Evolutionary conservation across 257 asterid genomes (phyloP), one percentile per base, ranked within the genome.

Genomic region (Gentiana straminea): DNA sequence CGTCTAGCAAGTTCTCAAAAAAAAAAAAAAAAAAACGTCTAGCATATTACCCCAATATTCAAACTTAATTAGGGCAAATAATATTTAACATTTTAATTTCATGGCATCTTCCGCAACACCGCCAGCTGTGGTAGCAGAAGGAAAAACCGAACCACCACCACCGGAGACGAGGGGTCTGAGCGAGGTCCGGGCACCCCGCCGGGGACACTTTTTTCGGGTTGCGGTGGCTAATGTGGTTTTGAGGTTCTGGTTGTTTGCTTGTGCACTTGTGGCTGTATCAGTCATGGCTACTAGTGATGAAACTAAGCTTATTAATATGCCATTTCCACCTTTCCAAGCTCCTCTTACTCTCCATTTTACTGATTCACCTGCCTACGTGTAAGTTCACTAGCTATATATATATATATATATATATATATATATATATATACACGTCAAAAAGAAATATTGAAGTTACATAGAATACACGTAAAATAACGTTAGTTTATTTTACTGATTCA

Each of bases 351-450:
- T 96, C 2, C 74, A 84, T 59, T 90, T 84, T 69, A 67, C 6
- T 15, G 54, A 84, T 1, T 86, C 94, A 3, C 94, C 97, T 2
- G 94, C 97, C 35, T 71, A 84, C 70, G 61, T 86, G 97, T 86
- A 75, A 79, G 92, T 70, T 51, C 10, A 6, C 3, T 9, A n/a
- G 4, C 11, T 49, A 12, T 13, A 33, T 24, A 5, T n/a, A 15
- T 15, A 15, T 15, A 15, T 24, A 24, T 24, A 24, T 24, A n/a
- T n/a, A n/a, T n/a, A n/a, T n/a, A n/a, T n/a, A n/a, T n/a, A n/a
- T n/a, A n/a, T n/a, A n/a, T n/a, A n/a, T n/a, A n/a, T n/a, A n/a
- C n/a, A 24, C 24, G 24, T 24, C 24, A 24, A 24, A 24, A 24
- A 24, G 24, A 24, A 24, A 24, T 24, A 24, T 24, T 0, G 24